Conservation (phyloP, 176 grass and related monocot genomes). For the Zizania latifolia region DNA sequence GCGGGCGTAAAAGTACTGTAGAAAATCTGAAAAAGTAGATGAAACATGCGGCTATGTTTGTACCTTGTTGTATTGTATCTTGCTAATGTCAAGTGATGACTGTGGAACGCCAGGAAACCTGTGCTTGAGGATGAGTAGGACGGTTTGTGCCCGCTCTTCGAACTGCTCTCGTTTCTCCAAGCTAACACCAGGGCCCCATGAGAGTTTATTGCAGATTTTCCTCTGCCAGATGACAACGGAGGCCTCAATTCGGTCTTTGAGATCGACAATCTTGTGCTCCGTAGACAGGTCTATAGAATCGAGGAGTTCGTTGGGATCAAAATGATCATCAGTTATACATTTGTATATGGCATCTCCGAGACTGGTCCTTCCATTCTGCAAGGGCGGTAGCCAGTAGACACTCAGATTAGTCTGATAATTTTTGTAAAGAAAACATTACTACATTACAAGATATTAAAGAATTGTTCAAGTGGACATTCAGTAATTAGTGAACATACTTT, state of each 20-base stretch:
- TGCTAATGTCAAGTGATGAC: conserved; percentile 71
- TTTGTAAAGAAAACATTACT: not conserved
- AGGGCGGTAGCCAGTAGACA: not conserved
- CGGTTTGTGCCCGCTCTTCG: conserved; percentile 56
- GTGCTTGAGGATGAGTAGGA: conserved; percentile 69
- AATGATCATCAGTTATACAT: conserved; percentile 49
- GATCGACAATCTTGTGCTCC: conserved; percentile 67
- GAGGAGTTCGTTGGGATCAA: conserved; percentile 63
- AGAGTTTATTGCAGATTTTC: conserved; percentile 48
- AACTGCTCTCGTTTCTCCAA: conserved; percentile 73
- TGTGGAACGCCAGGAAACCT: conserved; percentile 54
- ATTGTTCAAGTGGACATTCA: not conserved
- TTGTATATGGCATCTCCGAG: conserved; percentile 72
- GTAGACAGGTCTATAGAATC: conserved; percentile 52
- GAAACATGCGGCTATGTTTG: not conserved
- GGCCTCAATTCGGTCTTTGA: conserved; percentile 80
- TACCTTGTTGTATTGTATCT: conserved; percentile 86
- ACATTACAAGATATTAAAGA: not conserved
- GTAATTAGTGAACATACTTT: not conserved
- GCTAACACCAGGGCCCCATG: conserved; percentile 50
- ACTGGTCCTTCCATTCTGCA: conserved; percentile 66
- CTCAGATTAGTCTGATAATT: not conserved
- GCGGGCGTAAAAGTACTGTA: not conserved
- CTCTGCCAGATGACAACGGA: conserved; percentile 81
- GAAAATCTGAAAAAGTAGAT: not conserved